A percentile compares a stretch with the other conserved stretches of the same genome.
phyloP scores from a whole-genome alignment of 2,329 filamentous ascomycete genomes.

The Aureobasidium vineae region DNA sequence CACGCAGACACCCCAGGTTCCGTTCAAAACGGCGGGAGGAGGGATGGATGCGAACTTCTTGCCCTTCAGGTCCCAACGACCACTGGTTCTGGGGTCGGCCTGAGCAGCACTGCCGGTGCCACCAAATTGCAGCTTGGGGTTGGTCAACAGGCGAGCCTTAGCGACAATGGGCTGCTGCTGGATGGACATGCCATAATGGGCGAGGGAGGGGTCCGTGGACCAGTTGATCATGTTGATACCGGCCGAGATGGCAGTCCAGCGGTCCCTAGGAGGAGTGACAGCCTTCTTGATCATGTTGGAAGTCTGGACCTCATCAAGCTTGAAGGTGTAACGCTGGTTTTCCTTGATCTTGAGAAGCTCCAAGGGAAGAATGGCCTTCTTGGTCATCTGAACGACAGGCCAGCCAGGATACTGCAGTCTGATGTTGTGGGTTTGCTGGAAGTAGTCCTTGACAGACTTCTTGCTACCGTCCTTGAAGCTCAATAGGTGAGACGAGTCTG shows the following conservation, averaged over 20 bases:
- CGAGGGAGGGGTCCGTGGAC: constrained; percentile 65
- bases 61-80: constrained; percentile 83
- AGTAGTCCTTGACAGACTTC: constrained; percentile 58
- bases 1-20: constrained; percentile 71
- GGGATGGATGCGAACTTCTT: constrained; percentile 70
- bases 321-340: constrained; percentile 59
- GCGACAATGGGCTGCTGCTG: constrained; percentile 59
- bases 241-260: constrained; percentile 65
- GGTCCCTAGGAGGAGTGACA: constrained; percentile 69
- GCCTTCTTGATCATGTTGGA: constrained; percentile 90
- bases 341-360: constrained; percentile 54
- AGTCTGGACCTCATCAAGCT: constrained; percentile 64
- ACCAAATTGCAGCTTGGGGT: constrained; percentile 70
- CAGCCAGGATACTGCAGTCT: constrained; percentile 48
- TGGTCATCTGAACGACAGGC: constrained; percentile 60
- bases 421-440: constrained; percentile 51
- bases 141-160: constrained; percentile 67
- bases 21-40: constrained; percentile 42
- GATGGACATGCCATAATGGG: constrained; percentile 71
- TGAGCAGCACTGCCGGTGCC: constrained; percentile 34
- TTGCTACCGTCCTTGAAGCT: constrained; percentile 42
- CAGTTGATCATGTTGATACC: constrained; percentile 69
- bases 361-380: constrained; percentile 55
- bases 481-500: constrained; percentile 47
- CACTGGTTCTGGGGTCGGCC: constrained; percentile 62